phyloP scores from a whole-genome alignment of 2,329 filamentous ascomycete species.

The Pseudocercospora fijiensis region DNA sequence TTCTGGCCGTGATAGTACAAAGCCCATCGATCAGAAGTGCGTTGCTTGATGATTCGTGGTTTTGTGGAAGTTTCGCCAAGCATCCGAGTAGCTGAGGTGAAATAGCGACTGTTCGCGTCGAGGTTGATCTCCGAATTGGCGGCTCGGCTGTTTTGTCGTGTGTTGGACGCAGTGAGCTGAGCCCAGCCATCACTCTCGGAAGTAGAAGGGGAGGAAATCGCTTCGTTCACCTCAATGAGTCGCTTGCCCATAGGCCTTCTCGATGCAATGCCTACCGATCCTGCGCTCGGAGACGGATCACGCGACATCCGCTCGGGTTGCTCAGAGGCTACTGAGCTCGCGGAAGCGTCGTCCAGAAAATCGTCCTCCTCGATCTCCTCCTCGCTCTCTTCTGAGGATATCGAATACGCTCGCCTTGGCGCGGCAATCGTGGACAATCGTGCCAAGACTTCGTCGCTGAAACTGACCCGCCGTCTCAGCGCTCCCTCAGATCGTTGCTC shows the following conservation, averaged over 20 bases:
- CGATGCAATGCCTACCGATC: background rate
- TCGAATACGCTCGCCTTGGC: conserved; percentile 26
- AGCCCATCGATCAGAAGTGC: conserved; percentile 19
- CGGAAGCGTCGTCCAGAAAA: background rate
- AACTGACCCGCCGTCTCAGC: conserved; percentile 19
- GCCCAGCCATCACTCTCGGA: conserved; percentile 24
- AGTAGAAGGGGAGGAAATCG: conserved; percentile 26
- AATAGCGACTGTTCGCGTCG: conserved; percentile 30
- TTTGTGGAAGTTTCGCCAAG: conserved; percentile 12
- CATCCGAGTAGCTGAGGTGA: conserved; percentile 22
- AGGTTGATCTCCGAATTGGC: conserved; percentile 26
- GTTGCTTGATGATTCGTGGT: conserved; percentile 22
- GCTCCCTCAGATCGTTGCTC: background rate
- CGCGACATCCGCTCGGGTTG: background rate
- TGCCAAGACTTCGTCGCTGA: conserved; percentile 25
- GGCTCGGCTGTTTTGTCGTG: conserved; percentile 31
- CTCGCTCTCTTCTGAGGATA: conserved; percentile 24
- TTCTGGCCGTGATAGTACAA: conserved; percentile 16
- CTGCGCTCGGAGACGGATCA: background rate
- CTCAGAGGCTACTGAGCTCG: background rate
- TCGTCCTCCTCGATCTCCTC: conserved; percentile 20
- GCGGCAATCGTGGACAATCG: conserved; percentile 33
- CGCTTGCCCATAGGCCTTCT: conserved; percentile 11
- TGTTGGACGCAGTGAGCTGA: conserved; percentile 31
- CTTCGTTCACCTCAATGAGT: conserved; percentile 32